phyloP scores from a whole-genome alignment of 2,329 filamentous ascomycete species.

The Trichoderma guizhouense region DNA sequence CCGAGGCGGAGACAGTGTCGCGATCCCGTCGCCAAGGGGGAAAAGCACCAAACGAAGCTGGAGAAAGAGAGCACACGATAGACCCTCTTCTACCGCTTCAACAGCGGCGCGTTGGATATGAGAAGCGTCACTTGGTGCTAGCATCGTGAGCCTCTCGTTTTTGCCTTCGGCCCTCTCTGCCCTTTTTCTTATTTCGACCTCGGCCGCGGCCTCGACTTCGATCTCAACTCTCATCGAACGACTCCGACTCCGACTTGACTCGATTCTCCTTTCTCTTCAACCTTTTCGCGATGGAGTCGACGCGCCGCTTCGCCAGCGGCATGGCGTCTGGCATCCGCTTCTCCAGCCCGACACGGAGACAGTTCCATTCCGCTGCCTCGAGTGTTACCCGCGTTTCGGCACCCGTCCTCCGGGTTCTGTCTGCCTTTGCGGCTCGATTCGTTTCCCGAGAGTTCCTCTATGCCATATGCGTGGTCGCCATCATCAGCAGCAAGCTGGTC shows the following conservation, averaged over 20 bases:
- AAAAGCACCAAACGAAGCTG: neutral
- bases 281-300: neutral
- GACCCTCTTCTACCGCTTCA: slow-evolving; percentile 15
- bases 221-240: slow-evolving; percentile 1
- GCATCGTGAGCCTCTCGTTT: neutral
- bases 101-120: slow-evolving; percentile 20
- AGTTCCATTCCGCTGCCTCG: neutral
- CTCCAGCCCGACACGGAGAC: slow-evolving; percentile 1
- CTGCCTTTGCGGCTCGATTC: slow-evolving; percentile 24
- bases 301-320: slow-evolving; percentile 15
- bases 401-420: slow-evolving; percentile 15
- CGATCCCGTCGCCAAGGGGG: neutral
- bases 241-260: neutral
- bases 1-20: neutral
- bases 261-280: neutral
- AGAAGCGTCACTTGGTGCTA: slow-evolving; percentile 14
- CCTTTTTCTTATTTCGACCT: neutral
- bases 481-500: slow-evolving; percentile 31
- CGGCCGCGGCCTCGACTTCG: neutral
- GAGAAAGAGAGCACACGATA: neutral
- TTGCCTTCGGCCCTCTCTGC: neutral
- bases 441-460: slow-evolving; percentile 33
- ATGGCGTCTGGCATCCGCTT: slow-evolving; percentile 14
- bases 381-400: neutral
- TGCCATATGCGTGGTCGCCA: slow-evolving; percentile 29